Percentiles rank a stretch among this genome's conserved stretches.
Conservation (phyloP, 306 rosid species). For the Cicer bijugum region DNA sequence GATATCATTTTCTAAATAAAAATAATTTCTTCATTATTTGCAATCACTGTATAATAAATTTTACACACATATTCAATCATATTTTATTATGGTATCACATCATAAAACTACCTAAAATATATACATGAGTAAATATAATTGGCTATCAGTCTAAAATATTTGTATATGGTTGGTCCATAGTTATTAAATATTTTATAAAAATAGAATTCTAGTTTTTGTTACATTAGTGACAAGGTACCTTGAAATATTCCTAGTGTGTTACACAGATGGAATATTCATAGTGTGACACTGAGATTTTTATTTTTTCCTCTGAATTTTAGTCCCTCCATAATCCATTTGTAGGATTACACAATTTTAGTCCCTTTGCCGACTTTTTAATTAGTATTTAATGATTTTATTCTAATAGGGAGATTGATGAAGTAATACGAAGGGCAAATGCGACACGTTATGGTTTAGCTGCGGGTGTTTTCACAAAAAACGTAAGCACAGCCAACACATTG, state of each 20-base stretch:
- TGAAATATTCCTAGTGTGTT: neutral
- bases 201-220: neutral
- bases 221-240: neutral
- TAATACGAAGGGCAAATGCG: constrained; percentile 66
- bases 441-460: constrained; percentile 81
- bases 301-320: too few relatives aligned
- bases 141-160: neutral
- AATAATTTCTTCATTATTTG: neutral
- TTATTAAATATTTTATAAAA: neutral
- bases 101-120: neutral
- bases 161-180: neutral
- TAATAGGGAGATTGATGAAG: constrained; percentile 75
- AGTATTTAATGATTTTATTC: too few relatives aligned
- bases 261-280: neutral
- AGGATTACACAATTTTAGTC: too few relatives aligned
- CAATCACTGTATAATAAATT: neutral
- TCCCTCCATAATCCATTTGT: too few relatives aligned
- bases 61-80: neutral
- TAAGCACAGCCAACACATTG: constrained; percentile 68
- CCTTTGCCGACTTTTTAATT: too few relatives aligned
- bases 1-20: neutral
- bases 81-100: neutral
- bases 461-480: constrained; percentile 75
- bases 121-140: neutral
- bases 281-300: neutral